Conservation (phyloP, 371 early-diverging fungal species). For the Parasitella parasitica region DNA sequence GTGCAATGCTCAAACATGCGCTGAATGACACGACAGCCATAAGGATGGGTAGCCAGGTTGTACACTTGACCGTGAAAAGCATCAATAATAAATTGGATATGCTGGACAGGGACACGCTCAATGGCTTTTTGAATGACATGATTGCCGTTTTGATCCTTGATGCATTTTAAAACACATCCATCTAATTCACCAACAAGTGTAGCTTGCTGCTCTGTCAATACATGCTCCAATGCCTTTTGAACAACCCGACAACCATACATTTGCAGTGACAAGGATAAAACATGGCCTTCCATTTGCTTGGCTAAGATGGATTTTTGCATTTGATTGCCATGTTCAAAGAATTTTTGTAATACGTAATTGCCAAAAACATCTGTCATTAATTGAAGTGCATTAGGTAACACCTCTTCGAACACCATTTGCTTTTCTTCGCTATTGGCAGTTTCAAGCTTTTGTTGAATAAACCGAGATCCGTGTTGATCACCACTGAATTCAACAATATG, state of each 20-base stretch:
- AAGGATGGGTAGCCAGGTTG: slow-evolving; percentile 96
- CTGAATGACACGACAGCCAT: slow-evolving; percentile 99
- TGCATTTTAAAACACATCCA: slow-evolving; percentile 93
- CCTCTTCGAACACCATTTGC: slow-evolving; percentile 94
- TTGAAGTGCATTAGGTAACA: slow-evolving; percentile 88
- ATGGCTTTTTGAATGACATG: slow-evolving; percentile 99
- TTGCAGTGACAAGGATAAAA: slow-evolving; percentile 92
- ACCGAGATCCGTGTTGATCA: slow-evolving; percentile 97
- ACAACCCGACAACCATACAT: slow-evolving; percentile 99
- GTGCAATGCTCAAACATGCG: slow-evolving; percentile 98
- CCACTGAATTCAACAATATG: slow-evolving; percentile 96
- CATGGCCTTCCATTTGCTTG: slow-evolving; percentile 92
- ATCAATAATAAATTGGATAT: slow-evolving; percentile 94
- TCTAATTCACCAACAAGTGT: slow-evolving; percentile 89
- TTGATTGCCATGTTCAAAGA: slow-evolving; percentile 94
- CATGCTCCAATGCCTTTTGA: slow-evolving; percentile 97
- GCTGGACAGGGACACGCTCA: slow-evolving; percentile 90
- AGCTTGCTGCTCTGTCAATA: slow-evolving; percentile 85
- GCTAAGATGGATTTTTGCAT: slow-evolving; percentile 86
- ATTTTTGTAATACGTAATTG: slow-evolving; percentile 99
- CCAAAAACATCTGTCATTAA: slow-evolving; percentile 99
- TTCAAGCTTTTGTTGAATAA: slow-evolving; percentile 99
- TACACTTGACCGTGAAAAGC: slow-evolving; percentile 97
- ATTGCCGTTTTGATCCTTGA: slow-evolving; percentile 99
- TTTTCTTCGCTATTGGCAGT: slow-evolving; percentile 90